phyloP scores from a whole-genome alignment of 2,329 filamentous ascomycete species.

The Penicillium sp. region DNA sequence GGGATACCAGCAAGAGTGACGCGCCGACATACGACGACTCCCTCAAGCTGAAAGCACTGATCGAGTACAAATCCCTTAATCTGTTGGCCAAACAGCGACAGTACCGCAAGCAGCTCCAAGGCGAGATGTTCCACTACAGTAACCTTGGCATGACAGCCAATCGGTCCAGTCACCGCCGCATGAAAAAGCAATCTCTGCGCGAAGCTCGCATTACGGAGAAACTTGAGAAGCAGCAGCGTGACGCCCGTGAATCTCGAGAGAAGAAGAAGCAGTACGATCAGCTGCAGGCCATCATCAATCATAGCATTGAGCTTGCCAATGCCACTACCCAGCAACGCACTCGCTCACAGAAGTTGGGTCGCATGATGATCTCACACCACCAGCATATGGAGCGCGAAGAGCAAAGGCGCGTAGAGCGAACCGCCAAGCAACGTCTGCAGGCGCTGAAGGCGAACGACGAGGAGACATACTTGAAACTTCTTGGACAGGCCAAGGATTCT shows the following conservation, averaged over 20 bases:
- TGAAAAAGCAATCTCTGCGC: conserved; percentile 95
- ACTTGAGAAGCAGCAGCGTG: conserved; percentile 96
- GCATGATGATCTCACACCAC: conserved; percentile 84
- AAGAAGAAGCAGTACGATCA: conserved; percentile 97
- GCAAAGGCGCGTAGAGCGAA: conserved; percentile 95
- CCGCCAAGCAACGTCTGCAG: conserved; percentile 98
- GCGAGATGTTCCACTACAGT: conserved; percentile 91
- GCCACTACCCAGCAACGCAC: conserved; percentile 63
- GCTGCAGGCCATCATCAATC: conserved; percentile 77
- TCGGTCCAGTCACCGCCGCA: conserved; percentile 79
- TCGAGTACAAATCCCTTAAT: conserved; percentile 89
- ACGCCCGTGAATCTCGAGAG: conserved; percentile 90
- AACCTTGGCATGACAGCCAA: conserved; percentile 98
- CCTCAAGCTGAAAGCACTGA: conserved; percentile 82
- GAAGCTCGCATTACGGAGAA: conserved; percentile 98
- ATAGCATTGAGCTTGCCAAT: conserved; percentile 72
- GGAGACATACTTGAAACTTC: conserved; percentile 94
- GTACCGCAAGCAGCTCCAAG: conserved; percentile 79
- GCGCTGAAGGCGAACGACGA: conserved; percentile 98
- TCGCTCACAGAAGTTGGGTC: conserved; percentile 80
- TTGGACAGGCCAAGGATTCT: conserved; percentile 98
- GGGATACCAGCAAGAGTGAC: conserved; percentile 71
- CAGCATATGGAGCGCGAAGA: conserved; percentile 98
- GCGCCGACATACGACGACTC: conserved; percentile 70
- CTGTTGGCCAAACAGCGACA: conserved; percentile 85